Evolutionary conservation across 352 stramenopile genomes (phyloP).

Genomic region (Phytophthora pisi): DNA sequence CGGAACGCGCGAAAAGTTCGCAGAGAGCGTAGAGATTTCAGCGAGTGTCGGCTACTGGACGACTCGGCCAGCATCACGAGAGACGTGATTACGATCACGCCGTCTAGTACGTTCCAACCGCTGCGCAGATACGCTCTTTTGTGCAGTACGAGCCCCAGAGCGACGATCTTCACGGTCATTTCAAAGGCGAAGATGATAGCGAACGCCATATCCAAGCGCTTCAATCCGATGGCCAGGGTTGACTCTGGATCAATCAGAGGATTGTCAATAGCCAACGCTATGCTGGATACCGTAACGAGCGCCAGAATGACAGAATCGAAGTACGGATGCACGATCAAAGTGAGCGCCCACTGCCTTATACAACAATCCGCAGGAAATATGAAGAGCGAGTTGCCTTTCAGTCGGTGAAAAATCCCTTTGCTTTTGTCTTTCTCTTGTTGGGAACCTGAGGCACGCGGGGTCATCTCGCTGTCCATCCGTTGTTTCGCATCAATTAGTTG

Average conservation of each 20-base stretch:
- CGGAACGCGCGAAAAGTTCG: slow-evolving; percentile 86
- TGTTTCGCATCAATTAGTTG: slow-evolving; percentile 7
- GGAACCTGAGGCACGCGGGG: not conserved
- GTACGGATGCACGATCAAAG: slow-evolving; percentile 60
- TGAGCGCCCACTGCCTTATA: slow-evolving; percentile 43
- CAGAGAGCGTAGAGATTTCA: slow-evolving; percentile 83
- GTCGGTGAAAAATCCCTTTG: not conserved
- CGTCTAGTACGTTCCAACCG: slow-evolving; percentile 91
- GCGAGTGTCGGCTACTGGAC: slow-evolving; percentile 30
- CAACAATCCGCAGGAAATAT: slow-evolving; percentile 51
- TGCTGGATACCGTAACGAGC: slow-evolving; percentile 80
- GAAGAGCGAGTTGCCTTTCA: slow-evolving; percentile 43
- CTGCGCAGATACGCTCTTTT: slow-evolving; percentile 83
- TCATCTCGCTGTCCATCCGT: not conserved
- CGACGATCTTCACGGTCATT: slow-evolving; percentile 89
- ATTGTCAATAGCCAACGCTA: slow-evolving; percentile 88
- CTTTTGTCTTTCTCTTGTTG: not conserved
- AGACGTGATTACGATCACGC: slow-evolving; percentile 84
- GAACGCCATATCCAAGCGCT: slow-evolving; percentile 71
- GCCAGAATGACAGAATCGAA: slow-evolving; percentile 82
- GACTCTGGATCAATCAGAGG: slow-evolving; percentile 69
- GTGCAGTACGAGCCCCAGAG: slow-evolving; percentile 73
- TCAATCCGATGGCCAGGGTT: slow-evolving; percentile 40
- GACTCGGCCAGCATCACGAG: slow-evolving; percentile 66
- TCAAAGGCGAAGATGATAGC: slow-evolving; percentile 83